Conservation (phyloP, 495 filamentous ascomycete species). For the Xylaria bambusicola region DNA sequence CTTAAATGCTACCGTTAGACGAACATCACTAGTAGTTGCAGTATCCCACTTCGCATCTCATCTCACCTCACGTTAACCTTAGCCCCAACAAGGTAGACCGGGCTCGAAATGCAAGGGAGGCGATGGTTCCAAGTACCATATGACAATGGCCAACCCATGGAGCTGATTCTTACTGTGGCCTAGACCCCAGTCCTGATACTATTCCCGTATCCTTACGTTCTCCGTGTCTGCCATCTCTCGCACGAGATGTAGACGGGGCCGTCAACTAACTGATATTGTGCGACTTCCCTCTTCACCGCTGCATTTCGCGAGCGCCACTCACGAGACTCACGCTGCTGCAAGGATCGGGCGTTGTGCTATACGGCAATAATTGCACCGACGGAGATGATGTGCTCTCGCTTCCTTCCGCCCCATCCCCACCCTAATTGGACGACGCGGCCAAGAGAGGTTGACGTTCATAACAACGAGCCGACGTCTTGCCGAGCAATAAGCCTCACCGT, state of each 20-base stretch:
- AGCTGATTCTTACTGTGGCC: neutral
- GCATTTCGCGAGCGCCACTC: neutral
- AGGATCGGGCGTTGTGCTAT: neutral
- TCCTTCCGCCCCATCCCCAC: no score
- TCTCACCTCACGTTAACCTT: neutral
- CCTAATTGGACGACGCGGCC: no score
- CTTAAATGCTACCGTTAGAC: constrained; percentile 18
- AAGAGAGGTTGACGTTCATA: no score
- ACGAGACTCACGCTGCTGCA: neutral
- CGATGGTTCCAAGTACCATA: neutral
- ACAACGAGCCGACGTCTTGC: neutral
- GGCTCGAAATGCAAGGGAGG: neutral
- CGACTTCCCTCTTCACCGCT: no score
- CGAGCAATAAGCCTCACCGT: neutral
- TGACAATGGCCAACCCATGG: neutral
- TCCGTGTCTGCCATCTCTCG: no score
- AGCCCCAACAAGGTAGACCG: neutral
- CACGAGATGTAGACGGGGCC: no score
- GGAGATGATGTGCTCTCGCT: no score
- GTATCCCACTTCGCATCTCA: neutral
- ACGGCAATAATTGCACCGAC: neutral
- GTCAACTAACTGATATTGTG: no score
- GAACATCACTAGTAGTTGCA: no score
- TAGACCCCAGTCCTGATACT: neutral
- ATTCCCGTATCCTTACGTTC: neutral